phyloP scores from a whole-genome alignment of 805 yeast species.

The Wilhelminamyces savonicus region DNA sequence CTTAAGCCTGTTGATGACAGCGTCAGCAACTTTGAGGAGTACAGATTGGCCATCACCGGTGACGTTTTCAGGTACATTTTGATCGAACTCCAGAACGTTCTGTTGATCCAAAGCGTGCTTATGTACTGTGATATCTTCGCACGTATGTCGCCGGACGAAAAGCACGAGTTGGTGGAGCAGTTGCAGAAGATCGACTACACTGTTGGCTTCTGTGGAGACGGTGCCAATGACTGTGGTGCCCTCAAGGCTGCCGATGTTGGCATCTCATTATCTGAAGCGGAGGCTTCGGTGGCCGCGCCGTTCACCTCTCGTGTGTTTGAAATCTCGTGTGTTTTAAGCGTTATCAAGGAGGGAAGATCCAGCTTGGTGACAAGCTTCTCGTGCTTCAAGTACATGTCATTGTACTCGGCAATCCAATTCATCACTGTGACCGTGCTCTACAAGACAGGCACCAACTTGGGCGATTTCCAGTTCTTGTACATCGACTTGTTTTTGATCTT shows the following conservation, averaged over 20 bases:
- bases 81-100: slow-evolving; percentile 40
- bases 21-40: slow-evolving; percentile 14
- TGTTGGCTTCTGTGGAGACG: slow-evolving; percentile 98
- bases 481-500: slow-evolving; percentile 86
- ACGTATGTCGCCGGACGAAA: slow-evolving; percentile 98
- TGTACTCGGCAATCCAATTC: slow-evolving; percentile 95
- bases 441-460: slow-evolving; percentile 84
- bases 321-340: slow-evolving; percentile 86
- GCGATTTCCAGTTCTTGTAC: slow-evolving; percentile 94
- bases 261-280: slow-evolving; percentile 92
- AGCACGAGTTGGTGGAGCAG: slow-evolving; percentile 89
- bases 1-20: slow-evolving; percentile 42
- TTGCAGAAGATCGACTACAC: slow-evolving; percentile 82
- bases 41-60: slow-evolving; percentile 83
- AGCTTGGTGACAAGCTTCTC: slow-evolving; percentile 92
- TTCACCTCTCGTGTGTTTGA: slow-evolving; percentile 89
- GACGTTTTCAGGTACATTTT: slow-evolving; percentile 79
- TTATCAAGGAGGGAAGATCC: slow-evolving; percentile 91
- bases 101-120: slow-evolving; percentile 49
- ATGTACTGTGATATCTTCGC: slow-evolving; percentile 79
- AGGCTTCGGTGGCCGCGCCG: slow-evolving; percentile 98
- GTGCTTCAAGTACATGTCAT: slow-evolving; percentile 96
- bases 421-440: slow-evolving; percentile 80
- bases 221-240: slow-evolving; percentile 99
- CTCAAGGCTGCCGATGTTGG: slow-evolving; percentile 97